Conservation (phyloP, 768 basidiomycete species). For the Naganishia friedmannii region DNA sequence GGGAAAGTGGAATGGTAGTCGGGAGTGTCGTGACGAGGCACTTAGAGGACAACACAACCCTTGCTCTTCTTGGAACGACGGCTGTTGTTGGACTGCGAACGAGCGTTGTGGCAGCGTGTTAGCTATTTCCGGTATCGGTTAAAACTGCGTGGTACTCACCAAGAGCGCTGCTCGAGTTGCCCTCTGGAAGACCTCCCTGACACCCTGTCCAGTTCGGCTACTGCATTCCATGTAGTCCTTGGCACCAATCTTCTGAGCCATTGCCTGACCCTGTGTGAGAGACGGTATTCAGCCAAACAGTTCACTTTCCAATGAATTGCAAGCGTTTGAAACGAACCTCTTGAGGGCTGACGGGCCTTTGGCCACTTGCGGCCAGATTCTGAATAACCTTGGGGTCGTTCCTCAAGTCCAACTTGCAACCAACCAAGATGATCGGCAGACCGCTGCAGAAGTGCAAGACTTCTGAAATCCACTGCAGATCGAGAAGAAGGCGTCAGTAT, state of each 20-base stretch:
- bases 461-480: conserved; percentile 52
- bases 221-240: conserved; percentile 84
- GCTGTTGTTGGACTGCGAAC: conserved; percentile 17
- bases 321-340: conserved; percentile 52
- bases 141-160: neutral
- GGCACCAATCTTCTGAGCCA: conserved; percentile 90
- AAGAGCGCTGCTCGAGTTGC: conserved; percentile 67
- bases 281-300: neutral
- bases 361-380: conserved; percentile 71
- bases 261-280: conserved; percentile 59
- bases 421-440: conserved; percentile 50
- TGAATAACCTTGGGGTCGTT: conserved; percentile 40
- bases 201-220: conserved; percentile 83
- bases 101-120: neutral
- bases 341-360: conserved; percentile 68
- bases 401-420: conserved; percentile 52
- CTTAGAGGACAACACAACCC: conserved; percentile 25
- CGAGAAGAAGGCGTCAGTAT: neutral
- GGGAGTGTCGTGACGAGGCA: neutral
- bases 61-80: conserved; percentile 24
- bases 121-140: neutral
- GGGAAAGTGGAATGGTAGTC: neutral
- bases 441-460: conserved; percentile 52
- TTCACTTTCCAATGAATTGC: too few relatives aligned
- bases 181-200: conserved; percentile 84